These are phyloP conservation scores for Perilla frutescens DNA, from an alignment of 257 asterid genomes.

Conservation along the genomic window DNA sequence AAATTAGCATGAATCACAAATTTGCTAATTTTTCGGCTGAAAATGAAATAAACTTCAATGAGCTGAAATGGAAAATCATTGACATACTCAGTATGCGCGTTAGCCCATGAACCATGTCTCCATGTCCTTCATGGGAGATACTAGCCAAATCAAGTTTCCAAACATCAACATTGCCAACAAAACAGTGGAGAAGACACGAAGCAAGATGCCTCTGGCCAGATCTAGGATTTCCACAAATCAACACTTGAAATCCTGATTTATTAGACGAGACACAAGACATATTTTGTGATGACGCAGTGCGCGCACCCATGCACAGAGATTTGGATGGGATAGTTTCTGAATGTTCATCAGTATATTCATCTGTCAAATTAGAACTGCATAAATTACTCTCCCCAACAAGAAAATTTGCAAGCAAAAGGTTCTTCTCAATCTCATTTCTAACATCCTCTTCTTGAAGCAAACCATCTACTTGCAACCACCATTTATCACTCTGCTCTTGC, in stretches of 20 bases:
- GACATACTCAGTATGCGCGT: conserved; percentile 80
- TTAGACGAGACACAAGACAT: conserved; percentile 45
- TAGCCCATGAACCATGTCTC: conserved; percentile 91
- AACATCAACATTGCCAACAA: conserved; percentile 76
- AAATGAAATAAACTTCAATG: conserved; percentile 23
- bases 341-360: conserved; percentile 50
- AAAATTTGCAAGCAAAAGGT: conserved; percentile 51
- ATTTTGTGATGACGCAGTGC: conserved; percentile 50
- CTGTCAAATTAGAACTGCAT: conserved; percentile 44
- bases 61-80: conserved; percentile 24
- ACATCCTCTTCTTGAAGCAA: conserved; percentile 73
- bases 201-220: conserved; percentile 96
- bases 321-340: conserved; percentile 51
- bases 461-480: conserved; percentile 77
- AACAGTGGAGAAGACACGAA: conserved; percentile 91
- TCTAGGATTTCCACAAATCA: conserved; percentile 85
- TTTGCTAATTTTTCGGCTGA: conserved; percentile 25
- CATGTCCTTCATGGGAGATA: conserved; percentile 89
- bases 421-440: conserved; percentile 64
- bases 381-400: conserved; percentile 55
- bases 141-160: conserved; percentile 94
- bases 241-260: conserved; percentile 75
- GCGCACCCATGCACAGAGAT: conserved; percentile 57
- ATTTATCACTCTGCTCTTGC: conserved; percentile 54
- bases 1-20: conserved; percentile 21